A percentile compares a stretch with the other conserved stretches of the same genome.
These are phyloP conservation scores for Lactifluus hygrophoroides DNA, from an alignment of 768 basidiomycete species.

Conservation along the genomic window DNA sequence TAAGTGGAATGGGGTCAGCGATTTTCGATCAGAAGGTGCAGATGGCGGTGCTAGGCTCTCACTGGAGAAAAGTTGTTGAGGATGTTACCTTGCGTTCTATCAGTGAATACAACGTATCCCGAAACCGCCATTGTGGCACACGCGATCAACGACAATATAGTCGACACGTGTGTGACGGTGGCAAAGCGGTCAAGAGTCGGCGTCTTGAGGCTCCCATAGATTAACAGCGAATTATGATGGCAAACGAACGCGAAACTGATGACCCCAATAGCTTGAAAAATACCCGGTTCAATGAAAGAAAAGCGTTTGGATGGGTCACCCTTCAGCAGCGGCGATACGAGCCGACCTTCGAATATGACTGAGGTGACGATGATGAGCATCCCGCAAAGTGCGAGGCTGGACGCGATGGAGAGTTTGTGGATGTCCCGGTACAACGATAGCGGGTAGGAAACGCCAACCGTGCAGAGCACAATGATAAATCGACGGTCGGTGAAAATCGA, in stretches of 20 bases:
- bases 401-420: constrained; percentile 90
- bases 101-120: constrained; percentile 82
- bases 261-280: constrained; percentile 95
- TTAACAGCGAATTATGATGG: constrained; percentile 95
- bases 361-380: constrained; percentile 90
- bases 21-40: not conserved
- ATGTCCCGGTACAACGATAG: constrained; percentile 95
- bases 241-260: constrained; percentile 97
- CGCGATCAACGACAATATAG: constrained; percentile 72
- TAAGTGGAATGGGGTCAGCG: not conserved
- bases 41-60: constrained; percentile 20
- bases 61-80: constrained; percentile 89
- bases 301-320: constrained; percentile 71
- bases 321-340: constrained; percentile 61
- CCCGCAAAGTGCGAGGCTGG: constrained; percentile 81
- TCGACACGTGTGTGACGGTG: constrained; percentile 88
- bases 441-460: constrained; percentile 84
- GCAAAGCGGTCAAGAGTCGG: constrained; percentile 94
- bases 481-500: constrained; percentile 75
- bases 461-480: constrained; percentile 84
- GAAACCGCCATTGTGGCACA: constrained; percentile 79
- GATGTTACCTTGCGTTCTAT: constrained; percentile 92
- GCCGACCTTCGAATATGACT: constrained; percentile 75
- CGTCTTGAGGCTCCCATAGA: constrained; percentile 87
- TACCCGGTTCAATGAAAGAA: constrained; percentile 66